Evolutionary conservation across 345 rosid species (phyloP), one percentile per base, ranked within the genome.

Genomic region (Citrus unshiu): DNA sequence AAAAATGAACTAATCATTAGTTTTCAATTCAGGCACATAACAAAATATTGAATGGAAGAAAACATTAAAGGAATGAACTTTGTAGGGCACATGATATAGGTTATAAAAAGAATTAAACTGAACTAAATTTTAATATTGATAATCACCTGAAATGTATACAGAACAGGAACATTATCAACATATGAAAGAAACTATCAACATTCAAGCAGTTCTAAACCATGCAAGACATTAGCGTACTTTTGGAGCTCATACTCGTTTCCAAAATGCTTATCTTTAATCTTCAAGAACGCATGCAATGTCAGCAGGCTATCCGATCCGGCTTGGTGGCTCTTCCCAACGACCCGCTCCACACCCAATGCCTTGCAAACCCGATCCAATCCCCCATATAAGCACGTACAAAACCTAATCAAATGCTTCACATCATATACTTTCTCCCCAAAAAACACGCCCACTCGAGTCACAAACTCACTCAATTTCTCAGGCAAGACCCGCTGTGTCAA

Each of bases 361-460:
- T 68, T 63, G 21, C 88, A 81, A 6, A 86, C 89, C 58, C 89
- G 86, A 35, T 91, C 92, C 71, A 91, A 79, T 13, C 94, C 94
- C 0, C 94, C 94, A 62, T 80, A 81, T 35, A 89, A 81, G 30
- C 81, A 59, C 59, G 80, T 75, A 58, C 89, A 84, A 77, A 84
- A 88, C 58, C 84, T 69, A 84, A 82, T 87, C 90, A 91, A 70
- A 76, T 90, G 91, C 82, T 91, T 91, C 66, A 90, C 85, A 76
- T 91, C 95, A 60, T 87, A 91, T 24, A 91, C 87, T 59, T 76
- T 76, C 57, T 18, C 56, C 30, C 95, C 92, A 19, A 91, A 90
- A 62, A 85, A 84, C 54, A 83, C 3, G 69, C 79, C 80, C 65
- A 85, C 82, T 22, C 78, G 40, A 18, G 34, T 63, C 71, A 90